Base-by-base conservation (phyloP, 441 rosid species). In the Arabidopsis lyrata region DNA sequence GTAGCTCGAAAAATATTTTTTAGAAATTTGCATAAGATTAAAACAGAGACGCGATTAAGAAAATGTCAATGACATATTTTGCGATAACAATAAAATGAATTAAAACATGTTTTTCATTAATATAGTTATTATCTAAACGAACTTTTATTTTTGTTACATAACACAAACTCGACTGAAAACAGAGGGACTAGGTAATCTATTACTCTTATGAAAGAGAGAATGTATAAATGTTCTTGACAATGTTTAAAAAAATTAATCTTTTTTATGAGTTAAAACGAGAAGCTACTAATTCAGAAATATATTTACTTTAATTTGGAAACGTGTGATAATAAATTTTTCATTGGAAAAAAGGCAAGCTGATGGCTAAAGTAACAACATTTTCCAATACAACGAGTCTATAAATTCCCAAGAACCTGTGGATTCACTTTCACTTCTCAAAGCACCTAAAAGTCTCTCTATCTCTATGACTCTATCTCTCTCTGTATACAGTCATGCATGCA, bases 311-410 rank as follows among this genome's bases (percentile, higher is more conserved):
- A 24, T 32, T 16, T 45, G 16, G 58, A 76, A 48, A 63, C 76
- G 57, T 56, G 76, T 70, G 70, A 54, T 1, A 9, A 1, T 31
- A 22, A 75, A 15, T 34, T 24, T 54, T 49, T 13, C 59, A 61
- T 24, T 52, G 58, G 49, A 16, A 53, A 65, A 60, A 62, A 53
- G 75, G 75, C 53, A 32, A 55, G 56, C 38, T 72, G 73, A 44
- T 52, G 77, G 77, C 70, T 72, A 63, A 63, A 63, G 49, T 55
- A 64, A 39, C 32, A 72, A 72, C 70, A 72, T 34, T 63, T 53
- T 72, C 76, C 63, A 72, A 72, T 32, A 53, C 15, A 20, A 63
- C 11, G 29, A 72, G 55, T 63, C 70, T 63, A 72, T 72, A 72
- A 49, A 72, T 44, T 68, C 48, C 48, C 31, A 59, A 32, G 36